Percentiles rank a stretch among this genome's conserved stretches.
Conservation (phyloP, 805 yeast species). For the Candida berthetii region DNA sequence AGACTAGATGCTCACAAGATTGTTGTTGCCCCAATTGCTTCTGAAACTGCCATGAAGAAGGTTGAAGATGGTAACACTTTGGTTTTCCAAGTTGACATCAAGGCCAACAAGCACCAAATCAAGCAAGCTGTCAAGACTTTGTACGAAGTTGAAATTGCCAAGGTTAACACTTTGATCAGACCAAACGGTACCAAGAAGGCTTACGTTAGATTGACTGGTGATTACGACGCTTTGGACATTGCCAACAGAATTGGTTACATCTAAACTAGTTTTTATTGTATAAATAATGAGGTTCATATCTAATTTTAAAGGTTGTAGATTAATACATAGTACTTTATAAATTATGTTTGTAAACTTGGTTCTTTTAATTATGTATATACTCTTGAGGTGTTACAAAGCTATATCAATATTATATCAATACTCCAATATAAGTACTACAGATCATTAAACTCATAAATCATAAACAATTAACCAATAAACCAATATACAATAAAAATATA, state of each 20-base stretch:
- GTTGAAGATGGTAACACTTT: slow-evolving; percentile 99
- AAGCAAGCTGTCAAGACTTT: slow-evolving; percentile 97
- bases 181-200: slow-evolving; percentile 99
- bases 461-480: no score
- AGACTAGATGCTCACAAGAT: slow-evolving; percentile 95
- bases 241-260: slow-evolving; percentile 99
- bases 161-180: slow-evolving; percentile 95
- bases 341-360: no score
- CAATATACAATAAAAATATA: no score
- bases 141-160: slow-evolving; percentile 90
- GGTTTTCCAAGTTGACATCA: slow-evolving; percentile 96
- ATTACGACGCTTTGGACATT: slow-evolving; percentile 98
- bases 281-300: neutral
- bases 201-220: slow-evolving; percentile 97
- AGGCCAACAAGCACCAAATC: slow-evolving; percentile 98
- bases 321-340: no score
- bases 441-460: no score
- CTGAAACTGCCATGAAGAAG: slow-evolving; percentile 99
- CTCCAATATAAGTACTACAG: no score
- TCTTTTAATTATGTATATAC: no score
- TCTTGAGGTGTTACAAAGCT: no score
- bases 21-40: slow-evolving; percentile 90
- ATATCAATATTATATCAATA: no score
- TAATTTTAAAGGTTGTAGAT: neutral
- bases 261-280: slow-evolving; percentile 35